phyloP scores from a whole-genome alignment of 2,329 filamentous ascomycete species.

The Sclerotiophoma versabilis region DNA sequence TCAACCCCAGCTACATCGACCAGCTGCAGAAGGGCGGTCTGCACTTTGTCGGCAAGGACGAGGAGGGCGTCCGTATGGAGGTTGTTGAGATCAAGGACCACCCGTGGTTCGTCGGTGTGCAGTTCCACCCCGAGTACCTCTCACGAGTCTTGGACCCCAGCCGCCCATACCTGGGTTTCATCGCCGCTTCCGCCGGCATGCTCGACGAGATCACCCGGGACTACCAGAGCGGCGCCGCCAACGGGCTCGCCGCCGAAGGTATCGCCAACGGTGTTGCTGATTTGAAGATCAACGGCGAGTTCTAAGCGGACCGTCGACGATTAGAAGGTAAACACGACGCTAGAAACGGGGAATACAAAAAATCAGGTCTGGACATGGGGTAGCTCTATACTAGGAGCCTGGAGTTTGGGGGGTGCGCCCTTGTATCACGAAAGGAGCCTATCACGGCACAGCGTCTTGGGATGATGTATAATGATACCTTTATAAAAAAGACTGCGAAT shows the following conservation, averaged over 20 bases:
- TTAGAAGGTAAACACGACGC: no score
- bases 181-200: constrained; percentile 77
- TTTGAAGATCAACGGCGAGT: constrained; percentile 30
- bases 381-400: no score
- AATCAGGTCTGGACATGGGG: no score
- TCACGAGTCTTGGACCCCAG: constrained; percentile 76
- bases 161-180: constrained; percentile 81
- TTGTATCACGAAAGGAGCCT: no score
- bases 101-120: constrained; percentile 83
- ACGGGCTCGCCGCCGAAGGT: constrained; percentile 24
- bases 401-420: no score
- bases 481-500: no score
- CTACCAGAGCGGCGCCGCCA: constrained; percentile 28
- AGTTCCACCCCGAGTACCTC: constrained; percentile 89
- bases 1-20: constrained; percentile 80
- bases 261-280: constrained; percentile 36
- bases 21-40: constrained; percentile 73
- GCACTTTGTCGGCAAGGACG: constrained; percentile 80
- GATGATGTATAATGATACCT: no score
- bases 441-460: no score
- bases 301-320: constrained; percentile 4
- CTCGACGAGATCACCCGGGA: constrained; percentile 58
- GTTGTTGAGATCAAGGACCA: constrained; percentile 83
- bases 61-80: constrained; percentile 80
- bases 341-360: no score